A percentile compares a stretch with the other conserved stretches of the same genome.
phyloP scores from a whole-genome alignment of 2,329 filamentous ascomycete species.

The Cyphellophora attinorum region DNA sequence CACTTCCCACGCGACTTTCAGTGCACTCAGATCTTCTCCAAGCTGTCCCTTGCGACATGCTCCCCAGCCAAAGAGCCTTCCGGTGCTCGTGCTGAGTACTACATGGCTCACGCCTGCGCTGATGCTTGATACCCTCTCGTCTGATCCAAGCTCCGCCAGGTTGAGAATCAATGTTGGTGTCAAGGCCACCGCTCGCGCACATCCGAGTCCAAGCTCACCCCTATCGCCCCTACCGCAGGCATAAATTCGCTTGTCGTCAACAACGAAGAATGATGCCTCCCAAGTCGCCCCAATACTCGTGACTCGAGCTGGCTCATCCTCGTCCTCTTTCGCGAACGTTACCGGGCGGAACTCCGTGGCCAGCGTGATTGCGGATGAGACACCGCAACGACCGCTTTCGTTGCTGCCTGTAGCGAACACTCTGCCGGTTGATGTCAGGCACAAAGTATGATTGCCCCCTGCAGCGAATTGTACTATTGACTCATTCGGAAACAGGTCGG shows the following conservation, averaged over 20 bases:
- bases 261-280: slow-evolving; percentile 57
- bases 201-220: slow-evolving; percentile 62
- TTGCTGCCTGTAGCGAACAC: slow-evolving; percentile 62
- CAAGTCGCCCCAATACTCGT: slow-evolving; percentile 61
- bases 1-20: slow-evolving; percentile 48
- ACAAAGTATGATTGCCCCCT: slow-evolving; percentile 80
- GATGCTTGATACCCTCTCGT: slow-evolving; percentile 23
- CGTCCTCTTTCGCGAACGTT: background rate
- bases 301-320: slow-evolving; percentile 21
- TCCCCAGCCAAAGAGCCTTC: slow-evolving; percentile 80
- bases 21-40: slow-evolving; percentile 43
- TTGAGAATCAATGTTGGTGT: slow-evolving; percentile 8
- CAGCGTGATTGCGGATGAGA: background rate
- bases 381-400: slow-evolving; percentile 30
- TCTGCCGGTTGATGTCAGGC: slow-evolving; percentile 51
- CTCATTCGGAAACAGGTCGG: slow-evolving; percentile 24
- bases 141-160: slow-evolving; percentile 3
- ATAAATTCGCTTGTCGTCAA: slow-evolving; percentile 44
- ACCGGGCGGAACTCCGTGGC: background rate
- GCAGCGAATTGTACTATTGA: slow-evolving; percentile 36
- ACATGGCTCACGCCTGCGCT: slow-evolving; percentile 70
- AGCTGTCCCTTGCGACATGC: slow-evolving; percentile 78
- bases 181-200: slow-evolving; percentile 12
- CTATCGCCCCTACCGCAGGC: slow-evolving; percentile 57
- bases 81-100: slow-evolving; percentile 62